phyloP scores from a whole-genome alignment of 768 basidiomycete species.

The Leccinum subgranulosum region DNA sequence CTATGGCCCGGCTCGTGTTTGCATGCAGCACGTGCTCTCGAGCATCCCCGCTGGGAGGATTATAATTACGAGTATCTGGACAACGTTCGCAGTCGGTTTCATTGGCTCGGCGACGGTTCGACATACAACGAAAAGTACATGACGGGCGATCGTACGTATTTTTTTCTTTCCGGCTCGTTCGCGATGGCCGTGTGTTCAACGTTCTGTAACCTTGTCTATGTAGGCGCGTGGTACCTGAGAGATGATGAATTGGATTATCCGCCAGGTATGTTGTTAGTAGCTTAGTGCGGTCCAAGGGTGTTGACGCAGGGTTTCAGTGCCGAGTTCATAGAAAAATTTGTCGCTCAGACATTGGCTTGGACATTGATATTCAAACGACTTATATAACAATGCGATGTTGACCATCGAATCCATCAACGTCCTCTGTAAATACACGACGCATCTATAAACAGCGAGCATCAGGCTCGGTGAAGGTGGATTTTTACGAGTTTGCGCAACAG shows the following conservation, averaged over 20 bases:
- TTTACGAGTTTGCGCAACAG: too few species aligned
- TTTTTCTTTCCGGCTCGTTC: constrained; percentile 30
- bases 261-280: constrained; percentile 1
- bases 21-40: constrained; percentile 47
- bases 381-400: too few species aligned
- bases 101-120: constrained; percentile 60
- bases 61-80: constrained; percentile 50
- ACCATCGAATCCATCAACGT: too few species aligned
- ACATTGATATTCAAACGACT: too few species aligned
- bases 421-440: too few species aligned
- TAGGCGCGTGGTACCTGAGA: constrained; percentile 15
- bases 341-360: not conserved
- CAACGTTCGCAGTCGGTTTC: constrained; percentile 43
- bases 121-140: constrained; percentile 50
- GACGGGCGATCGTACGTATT: constrained; percentile 34
- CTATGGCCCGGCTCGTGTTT: constrained; percentile 64
- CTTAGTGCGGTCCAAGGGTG: not conserved
- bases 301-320: not conserved
- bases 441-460: too few species aligned
- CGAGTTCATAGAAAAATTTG: not conserved
- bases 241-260: constrained; percentile 14
- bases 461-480: too few species aligned
- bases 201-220: not conserved
- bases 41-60: constrained; percentile 64
- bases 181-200: constrained; percentile 38